Evolutionary conservation across 1,284 basidiomycete genomes (phyloP).

Genomic region (Marasmius fiardii): DNA sequence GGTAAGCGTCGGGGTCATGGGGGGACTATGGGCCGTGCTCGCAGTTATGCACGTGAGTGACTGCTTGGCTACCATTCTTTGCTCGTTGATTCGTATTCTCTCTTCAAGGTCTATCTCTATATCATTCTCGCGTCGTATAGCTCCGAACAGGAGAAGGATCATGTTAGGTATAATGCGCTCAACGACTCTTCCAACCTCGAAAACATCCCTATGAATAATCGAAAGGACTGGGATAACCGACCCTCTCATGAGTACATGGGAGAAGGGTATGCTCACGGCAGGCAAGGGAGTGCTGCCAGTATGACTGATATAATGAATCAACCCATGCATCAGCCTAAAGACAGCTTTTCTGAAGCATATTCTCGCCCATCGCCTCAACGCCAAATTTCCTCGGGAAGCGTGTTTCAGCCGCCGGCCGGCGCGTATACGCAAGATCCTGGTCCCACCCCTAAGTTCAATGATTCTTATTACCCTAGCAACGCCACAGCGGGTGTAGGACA

Average conservation of each 20-base stretch:
- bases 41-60: conserved; percentile 66
- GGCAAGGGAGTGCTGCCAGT: conserved; percentile 53
- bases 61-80: neutral
- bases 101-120: conserved; percentile 61
- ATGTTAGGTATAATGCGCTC: conserved; percentile 76
- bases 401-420: conserved; percentile 24
- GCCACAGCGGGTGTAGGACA: conserved; percentile 28
- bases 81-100: conserved; percentile 9
- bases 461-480: conserved; percentile 28
- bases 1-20: conserved; percentile 92
- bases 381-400: conserved; percentile 11
- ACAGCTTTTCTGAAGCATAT: conserved; percentile 31
- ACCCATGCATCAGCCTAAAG: conserved; percentile 44
- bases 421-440: conserved; percentile 42
- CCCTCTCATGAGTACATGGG: conserved; percentile 45
- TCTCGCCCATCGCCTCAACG: conserved; percentile 24
- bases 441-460: conserved; percentile 38
- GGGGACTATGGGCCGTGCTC: conserved; percentile 76
- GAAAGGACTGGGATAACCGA: conserved; percentile 72
- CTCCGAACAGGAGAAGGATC: conserved; percentile 71
- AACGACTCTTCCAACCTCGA: conserved; percentile 66
- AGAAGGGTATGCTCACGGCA: conserved; percentile 39
- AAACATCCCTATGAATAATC: conserved; percentile 58
- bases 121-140: conserved; percentile 74
- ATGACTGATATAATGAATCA: conserved; percentile 52